Conservation (phyloP, 495 filamentous ascomycete species). For the Hypoxylon crocopeplum region DNA sequence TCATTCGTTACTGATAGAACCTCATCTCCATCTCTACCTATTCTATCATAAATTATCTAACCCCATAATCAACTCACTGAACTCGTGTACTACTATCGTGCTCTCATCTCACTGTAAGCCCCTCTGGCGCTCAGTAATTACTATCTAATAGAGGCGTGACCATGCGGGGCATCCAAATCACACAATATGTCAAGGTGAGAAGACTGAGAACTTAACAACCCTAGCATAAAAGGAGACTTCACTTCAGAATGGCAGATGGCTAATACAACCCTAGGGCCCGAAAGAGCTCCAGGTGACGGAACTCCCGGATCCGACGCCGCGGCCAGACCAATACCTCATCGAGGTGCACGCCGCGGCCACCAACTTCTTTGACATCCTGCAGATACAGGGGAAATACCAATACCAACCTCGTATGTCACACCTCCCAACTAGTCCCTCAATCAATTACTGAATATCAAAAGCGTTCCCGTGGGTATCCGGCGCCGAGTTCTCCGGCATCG, state of each 20-base stretch:
- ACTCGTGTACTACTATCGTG: neutral
- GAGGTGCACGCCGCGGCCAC: conserved; percentile 85
- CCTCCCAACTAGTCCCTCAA: neutral
- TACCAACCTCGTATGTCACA: conserved; percentile 63
- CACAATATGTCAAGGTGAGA: conserved; percentile 79
- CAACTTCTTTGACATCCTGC: conserved; percentile 96
- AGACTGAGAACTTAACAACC: neutral
- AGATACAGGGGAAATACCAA: conserved; percentile 83
- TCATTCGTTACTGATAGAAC: too few species aligned
- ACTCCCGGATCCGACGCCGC: conserved; percentile 74
- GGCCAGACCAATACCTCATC: conserved; percentile 80
- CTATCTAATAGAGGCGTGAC: conserved; percentile 10
- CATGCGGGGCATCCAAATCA: conserved; percentile 88
- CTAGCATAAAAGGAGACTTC: neutral
- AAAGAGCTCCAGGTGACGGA: conserved; percentile 75
- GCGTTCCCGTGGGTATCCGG: conserved; percentile 87
- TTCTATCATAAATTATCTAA: too few species aligned
- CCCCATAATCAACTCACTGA: neutral
- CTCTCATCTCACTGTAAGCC: neutral
- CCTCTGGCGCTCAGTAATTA: neutral
- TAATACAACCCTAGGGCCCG: conserved; percentile 64
- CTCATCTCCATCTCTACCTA: too few species aligned
- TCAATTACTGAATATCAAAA: conserved; percentile 46
- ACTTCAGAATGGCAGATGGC: neutral
- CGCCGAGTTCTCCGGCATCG: conserved; percentile 81